phyloP scores from a whole-genome alignment of 768 basidiomycete species.

The Termitomyces sp. region DNA sequence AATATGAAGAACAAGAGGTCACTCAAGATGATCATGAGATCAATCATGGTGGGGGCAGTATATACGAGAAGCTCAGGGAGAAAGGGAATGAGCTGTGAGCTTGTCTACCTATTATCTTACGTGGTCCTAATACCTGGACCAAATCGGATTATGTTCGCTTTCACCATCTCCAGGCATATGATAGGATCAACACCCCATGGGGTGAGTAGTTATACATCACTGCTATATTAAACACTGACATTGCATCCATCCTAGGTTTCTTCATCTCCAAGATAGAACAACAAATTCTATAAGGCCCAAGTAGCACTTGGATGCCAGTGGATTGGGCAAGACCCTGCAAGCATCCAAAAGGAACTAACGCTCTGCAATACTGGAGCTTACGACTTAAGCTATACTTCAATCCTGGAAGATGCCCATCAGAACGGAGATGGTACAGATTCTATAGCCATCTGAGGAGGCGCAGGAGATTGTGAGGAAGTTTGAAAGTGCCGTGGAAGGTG shows the following conservation, averaged over 20 bases:
- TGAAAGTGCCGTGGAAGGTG: conserved; percentile 41
- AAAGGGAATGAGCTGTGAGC: conserved; percentile 76
- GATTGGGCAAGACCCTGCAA: conserved; percentile 47
- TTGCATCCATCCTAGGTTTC: conserved; percentile 15
- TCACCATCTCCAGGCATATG: conserved; percentile 87
- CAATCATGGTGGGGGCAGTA: conserved; percentile 82
- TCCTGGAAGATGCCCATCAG: conserved; percentile 48
- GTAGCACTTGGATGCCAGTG: conserved; percentile 78
- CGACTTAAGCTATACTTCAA: conserved; percentile 40
- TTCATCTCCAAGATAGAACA: conserved; percentile 71
- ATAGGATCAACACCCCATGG: conserved; percentile 79
- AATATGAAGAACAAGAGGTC: too few relatives aligned
- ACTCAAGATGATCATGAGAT: conserved; percentile 85
- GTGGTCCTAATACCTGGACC: background rate
- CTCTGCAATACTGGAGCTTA: conserved; percentile 51
- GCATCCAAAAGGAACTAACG: conserved; percentile 46
- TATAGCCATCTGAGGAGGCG: conserved; percentile 58
- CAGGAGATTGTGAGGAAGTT: conserved; percentile 37
- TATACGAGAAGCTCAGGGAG: conserved; percentile 76
- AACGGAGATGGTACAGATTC: conserved; percentile 63
- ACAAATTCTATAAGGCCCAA: conserved; percentile 77
- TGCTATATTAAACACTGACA: too few relatives aligned
- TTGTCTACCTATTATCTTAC: background rate
- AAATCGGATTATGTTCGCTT: conserved; percentile 56
- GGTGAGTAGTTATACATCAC: conserved; percentile 30